Evolutionary conservation across 2,329 filamentous ascomycete species (phyloP).

Genomic region (Sclerotinia spermophila): DNA sequence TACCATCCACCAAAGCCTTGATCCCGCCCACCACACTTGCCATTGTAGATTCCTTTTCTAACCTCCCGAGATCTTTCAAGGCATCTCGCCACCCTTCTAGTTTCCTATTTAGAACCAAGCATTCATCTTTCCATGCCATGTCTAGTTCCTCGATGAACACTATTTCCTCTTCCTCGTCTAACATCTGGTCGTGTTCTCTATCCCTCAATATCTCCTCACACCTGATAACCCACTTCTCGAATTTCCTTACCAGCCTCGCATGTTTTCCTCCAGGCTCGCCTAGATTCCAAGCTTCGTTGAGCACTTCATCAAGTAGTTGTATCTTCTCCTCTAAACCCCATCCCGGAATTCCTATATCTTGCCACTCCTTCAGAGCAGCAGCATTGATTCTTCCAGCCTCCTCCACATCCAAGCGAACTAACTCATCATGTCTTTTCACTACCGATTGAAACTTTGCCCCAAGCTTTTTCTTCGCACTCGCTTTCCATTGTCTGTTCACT

Average conservation of each 20-base stretch:
- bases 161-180: conserved; percentile 36
- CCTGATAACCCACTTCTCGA: conserved; percentile 56
- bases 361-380: conserved; percentile 51
- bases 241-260: conserved; percentile 50
- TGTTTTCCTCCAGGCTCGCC: conserved; percentile 55
- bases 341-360: conserved; percentile 33
- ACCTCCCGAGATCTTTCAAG: conserved; percentile 45
- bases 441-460: conserved; percentile 43
- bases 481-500: conserved; percentile 50
- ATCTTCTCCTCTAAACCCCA: conserved; percentile 52
- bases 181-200: conserved; percentile 35
- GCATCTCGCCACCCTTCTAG: conserved; percentile 53
- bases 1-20: conserved; percentile 50
- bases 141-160: conserved; percentile 56
- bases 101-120: conserved; percentile 48
- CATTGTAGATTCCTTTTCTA: conserved; percentile 41
- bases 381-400: conserved; percentile 52
- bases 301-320: conserved; percentile 53
- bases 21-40: conserved; percentile 48
- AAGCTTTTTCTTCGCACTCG: conserved; percentile 51
- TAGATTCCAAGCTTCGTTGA: conserved; percentile 56
- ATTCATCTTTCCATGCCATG: conserved; percentile 56
- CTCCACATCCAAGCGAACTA: conserved; percentile 39
- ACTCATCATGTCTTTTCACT: conserved; percentile 42
- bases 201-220: conserved; percentile 47